Evolutionary conservation across 164 flowering plant genomes (phyloP), one percentile per base, ranked within the genome.

Genomic region (Taxillus chinensis): DNA sequence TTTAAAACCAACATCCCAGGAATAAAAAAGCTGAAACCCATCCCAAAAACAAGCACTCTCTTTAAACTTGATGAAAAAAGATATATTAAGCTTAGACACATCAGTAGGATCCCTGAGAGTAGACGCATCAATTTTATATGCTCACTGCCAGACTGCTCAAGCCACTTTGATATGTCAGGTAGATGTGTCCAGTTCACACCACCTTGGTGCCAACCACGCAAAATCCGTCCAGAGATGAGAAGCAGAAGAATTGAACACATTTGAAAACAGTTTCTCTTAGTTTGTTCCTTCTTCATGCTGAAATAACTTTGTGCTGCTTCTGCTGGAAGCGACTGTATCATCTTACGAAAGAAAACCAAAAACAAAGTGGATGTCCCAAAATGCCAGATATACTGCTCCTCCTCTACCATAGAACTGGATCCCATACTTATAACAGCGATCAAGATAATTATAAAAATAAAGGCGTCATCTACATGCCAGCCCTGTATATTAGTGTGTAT

Each of bases 191-290:
- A 93, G 69, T 93, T 93, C 52, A 93, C 92, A 74, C 99, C 99
- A 60, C 99, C 99, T 77, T 93, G 99, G 79, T 90, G 96, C 97
- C 99, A 93, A 39, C 92, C 96, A 75, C 95, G 83, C 69, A 93
- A 70, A 66, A 90, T 63, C 77, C 97, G 86, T 60, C 89, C 92
- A 78, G 75, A 80, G 55, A 86, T 65, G 38, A 93, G 87, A 50
- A 90, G 77, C 49, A 78, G 15, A 65, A 80, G n/a, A 39, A 81
- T 66, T 48, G 72, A 81, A 61, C 12, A 67, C 15, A 76, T 39
- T 60, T 57, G 76, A 46, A 48, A 49, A 59, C 17, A 62, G 8
- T 59, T 67, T 41, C 59, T 69, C 61, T 16, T 60, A 3, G 56
- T 67, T 60, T 64, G 62, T 56, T 64, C 72, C 56, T 68, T 69